Evolutionary conservation across 768 basidiomycete species (phyloP).

Genomic region (Suillus variegatus): DNA sequence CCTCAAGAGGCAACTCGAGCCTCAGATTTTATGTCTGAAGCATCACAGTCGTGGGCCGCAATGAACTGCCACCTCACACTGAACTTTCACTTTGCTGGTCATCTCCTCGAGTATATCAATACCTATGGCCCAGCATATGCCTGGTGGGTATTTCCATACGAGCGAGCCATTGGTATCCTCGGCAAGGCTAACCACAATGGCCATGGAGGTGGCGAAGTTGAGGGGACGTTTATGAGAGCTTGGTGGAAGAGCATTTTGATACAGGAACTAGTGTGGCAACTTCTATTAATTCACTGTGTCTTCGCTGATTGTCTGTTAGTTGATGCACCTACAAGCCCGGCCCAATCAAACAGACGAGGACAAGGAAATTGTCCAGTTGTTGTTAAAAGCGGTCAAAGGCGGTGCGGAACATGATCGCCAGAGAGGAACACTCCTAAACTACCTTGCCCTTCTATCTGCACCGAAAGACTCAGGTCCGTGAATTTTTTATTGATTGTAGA

Average conservation of each 20-base stretch:
- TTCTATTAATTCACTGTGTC: neutral
- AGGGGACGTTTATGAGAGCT: neutral
- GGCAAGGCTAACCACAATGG: neutral
- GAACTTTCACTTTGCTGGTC: neutral
- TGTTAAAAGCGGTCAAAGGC: neutral
- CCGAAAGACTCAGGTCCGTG: neutral
- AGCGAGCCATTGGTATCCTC: neutral
- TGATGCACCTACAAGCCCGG: neutral
- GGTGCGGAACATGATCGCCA: neutral
- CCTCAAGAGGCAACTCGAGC: neutral
- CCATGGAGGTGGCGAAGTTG: constrained; percentile 1
- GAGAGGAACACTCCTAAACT: neutral
- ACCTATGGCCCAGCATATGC: neutral
- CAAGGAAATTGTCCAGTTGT: too few species aligned
- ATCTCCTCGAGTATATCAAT: neutral
- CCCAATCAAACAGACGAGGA: neutral
- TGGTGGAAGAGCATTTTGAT: constrained; percentile 2
- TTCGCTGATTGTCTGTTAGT: neutral
- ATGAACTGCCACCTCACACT: neutral
- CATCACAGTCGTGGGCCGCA: neutral
- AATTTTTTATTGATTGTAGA: neutral
- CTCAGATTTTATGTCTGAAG: neutral
- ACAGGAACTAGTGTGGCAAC: neutral
- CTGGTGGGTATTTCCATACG: neutral
- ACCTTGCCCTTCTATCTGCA: neutral